Conservation (phyloP, 2,329 filamentous ascomycete species). For the Sarocladium brachiariae region DNA sequence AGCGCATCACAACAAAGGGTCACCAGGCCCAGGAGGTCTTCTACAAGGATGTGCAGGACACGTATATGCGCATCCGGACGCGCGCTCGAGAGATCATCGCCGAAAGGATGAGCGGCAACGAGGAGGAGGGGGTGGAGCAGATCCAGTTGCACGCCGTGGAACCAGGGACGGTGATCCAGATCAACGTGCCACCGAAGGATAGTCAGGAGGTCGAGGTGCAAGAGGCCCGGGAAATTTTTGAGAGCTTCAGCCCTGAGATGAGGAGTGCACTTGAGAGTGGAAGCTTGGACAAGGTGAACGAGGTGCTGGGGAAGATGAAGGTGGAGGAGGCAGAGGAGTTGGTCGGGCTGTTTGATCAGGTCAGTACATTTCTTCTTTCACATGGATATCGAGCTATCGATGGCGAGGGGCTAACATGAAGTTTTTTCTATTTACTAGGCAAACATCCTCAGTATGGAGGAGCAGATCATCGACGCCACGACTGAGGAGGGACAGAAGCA, state of each 20-base stretch:
- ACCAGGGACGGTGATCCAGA: slow-evolving; percentile 85
- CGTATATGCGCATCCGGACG: slow-evolving; percentile 73
- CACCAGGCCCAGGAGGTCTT: slow-evolving; percentile 91
- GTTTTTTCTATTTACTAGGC: slow-evolving; percentile 47
- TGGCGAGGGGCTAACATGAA: slow-evolving; percentile 16
- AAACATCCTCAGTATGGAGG: slow-evolving; percentile 82
- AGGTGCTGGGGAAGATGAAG: slow-evolving; percentile 74
- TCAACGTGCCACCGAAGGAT: slow-evolving; percentile 65
- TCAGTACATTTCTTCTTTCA: too few relatives aligned
- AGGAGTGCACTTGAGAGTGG: slow-evolving; percentile 79
- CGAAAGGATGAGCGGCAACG: slow-evolving; percentile 43
- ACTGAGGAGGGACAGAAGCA: slow-evolving; percentile 77
- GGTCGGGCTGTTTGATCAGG: slow-evolving; percentile 70
- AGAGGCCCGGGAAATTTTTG: slow-evolving; percentile 67
- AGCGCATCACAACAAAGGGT: slow-evolving; percentile 80
- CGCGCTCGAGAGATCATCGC: slow-evolving; percentile 65
- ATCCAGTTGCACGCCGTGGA: slow-evolving; percentile 97
- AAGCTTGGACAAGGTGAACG: slow-evolving; percentile 58
- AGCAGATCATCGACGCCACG: slow-evolving; percentile 91
- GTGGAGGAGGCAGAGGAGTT: slow-evolving; percentile 83
- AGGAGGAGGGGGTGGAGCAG: slow-evolving; percentile 66
- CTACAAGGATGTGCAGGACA: slow-evolving; percentile 84
- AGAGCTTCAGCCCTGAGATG: slow-evolving; percentile 75
- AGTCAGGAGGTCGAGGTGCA: slow-evolving; percentile 60
- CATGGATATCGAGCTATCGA: too few relatives aligned